These are phyloP conservation scores for Alliaria petiolata DNA, from an alignment of 345 rosid genomes.

Conservation along the genomic window DNA sequence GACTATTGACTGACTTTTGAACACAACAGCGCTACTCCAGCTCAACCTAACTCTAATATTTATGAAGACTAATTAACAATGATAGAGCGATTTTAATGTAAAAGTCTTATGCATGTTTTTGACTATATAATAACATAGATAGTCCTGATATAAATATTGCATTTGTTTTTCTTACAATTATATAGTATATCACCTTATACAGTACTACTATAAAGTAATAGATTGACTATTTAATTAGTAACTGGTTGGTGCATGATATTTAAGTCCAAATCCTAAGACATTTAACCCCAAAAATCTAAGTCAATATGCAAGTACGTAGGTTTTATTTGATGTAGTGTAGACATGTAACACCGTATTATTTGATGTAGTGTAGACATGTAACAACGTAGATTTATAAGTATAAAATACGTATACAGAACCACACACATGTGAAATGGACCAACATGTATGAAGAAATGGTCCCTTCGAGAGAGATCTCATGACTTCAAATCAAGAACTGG, in stretches of 20 bases:
- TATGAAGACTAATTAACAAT: conserved; percentile 9
- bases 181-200: background rate
- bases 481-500: conserved; percentile 32
- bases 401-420: conserved; percentile 13
- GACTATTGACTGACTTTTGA: conserved; percentile 20
- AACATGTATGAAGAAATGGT: conserved; percentile 29
- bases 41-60: conserved; percentile 21
- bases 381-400: background rate
- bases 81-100: background rate
- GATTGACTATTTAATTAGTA: background rate
- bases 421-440: conserved; percentile 28
- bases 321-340: background rate
- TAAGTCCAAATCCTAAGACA: background rate
- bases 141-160: conserved; percentile 3
- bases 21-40: conserved; percentile 8
- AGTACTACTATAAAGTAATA: background rate
- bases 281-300: background rate
- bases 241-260: background rate
- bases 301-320: background rate
- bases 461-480: conserved; percentile 27
- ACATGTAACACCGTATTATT: no score
- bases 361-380: background rate
- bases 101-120: conserved; percentile 21
- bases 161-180: background rate
- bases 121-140: conserved; percentile 4